Evolutionary conservation across 1,139 yeast species (phyloP), one percentile per base, ranked within the genome.

Genomic region (Kluyveromyces sp.): DNA sequence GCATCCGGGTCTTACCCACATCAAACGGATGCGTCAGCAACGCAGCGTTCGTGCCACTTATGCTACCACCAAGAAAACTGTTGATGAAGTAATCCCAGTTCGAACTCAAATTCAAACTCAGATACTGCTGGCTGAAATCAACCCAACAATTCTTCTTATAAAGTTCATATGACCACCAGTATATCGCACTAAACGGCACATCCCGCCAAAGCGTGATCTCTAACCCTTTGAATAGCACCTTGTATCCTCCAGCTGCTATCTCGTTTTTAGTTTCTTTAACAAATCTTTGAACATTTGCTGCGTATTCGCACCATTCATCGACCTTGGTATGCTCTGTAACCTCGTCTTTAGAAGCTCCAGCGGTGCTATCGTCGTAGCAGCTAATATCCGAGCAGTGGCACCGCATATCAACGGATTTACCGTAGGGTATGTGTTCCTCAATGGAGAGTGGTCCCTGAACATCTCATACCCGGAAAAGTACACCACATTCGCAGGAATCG

Each of bases 401-500:
- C 99, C 99, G 61, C 97, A 88, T 0, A 87, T 36, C 45, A 92
- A 67, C 1, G 98, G 97, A 54, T 87, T 89, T 25, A 85, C 49
- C 0, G 73, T 60, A 0, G 71, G 66, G 33, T 70, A 64, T 32
- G 69, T 72, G 15, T 70, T 57, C 21, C 65, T 60, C 25, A 87
- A 59, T 0, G 92, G 90, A 1, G 92, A 82, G 30, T 72, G 70
- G 57, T 88, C 96, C 54, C 96, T 69, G 41, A 90, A 70, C 51
- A 83, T 77, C 57, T 92, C 99, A 62, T 92, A 92, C 0, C 97
- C 96, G 2, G 95, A 85, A 67, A 89, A 92, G 62, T 92, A 94
- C 5, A 92, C 92, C 48, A 92, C 86, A 58, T 90, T 92, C 1
- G 97, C 78, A 0, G 99, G 99, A 0, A 90, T 71, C 0, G 97